Conservation (phyloP, 768 basidiomycete species). For the Hericium coralloides region DNA sequence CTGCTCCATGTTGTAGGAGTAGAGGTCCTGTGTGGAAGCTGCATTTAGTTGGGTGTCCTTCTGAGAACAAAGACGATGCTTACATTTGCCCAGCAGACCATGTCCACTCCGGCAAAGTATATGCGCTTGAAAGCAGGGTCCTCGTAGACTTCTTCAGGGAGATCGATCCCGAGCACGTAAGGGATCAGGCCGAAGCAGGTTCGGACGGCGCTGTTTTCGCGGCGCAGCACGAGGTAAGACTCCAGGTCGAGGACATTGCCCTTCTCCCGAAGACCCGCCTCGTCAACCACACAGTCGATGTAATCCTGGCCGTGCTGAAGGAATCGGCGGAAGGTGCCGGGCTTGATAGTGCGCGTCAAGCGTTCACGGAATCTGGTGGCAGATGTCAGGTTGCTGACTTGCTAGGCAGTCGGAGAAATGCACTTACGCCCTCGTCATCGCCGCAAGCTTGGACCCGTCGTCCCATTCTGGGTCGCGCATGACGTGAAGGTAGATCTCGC, state of each 20-base stretch:
- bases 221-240: conserved; percentile 47
- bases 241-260: conserved; percentile 45
- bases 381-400: not conserved
- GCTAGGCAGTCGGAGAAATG: not conserved
- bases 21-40: conserved; percentile 41
- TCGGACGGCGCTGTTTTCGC: conserved; percentile 61
- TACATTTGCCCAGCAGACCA: conserved; percentile 67
- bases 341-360: conserved; percentile 32
- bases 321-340: conserved; percentile 42
- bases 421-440: conserved; percentile 53
- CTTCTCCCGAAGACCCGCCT: conserved; percentile 53
- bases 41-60: not conserved
- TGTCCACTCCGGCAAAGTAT: conserved; percentile 52
- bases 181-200: conserved; percentile 57
- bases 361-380: conserved; percentile 42
- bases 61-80: conserved; percentile 15
- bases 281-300: conserved; percentile 46
- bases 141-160: conserved; percentile 53
- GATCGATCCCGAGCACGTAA: conserved; percentile 50
- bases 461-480: conserved; percentile 44
- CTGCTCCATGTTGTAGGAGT: conserved; percentile 70
- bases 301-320: conserved; percentile 44
- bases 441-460: conserved; percentile 46
- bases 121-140: conserved; percentile 44
- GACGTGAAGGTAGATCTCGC: conserved; percentile 41